phyloP scores from a whole-genome alignment of 768 basidiomycete species.

The Lactarius pseudohatsudake region DNA sequence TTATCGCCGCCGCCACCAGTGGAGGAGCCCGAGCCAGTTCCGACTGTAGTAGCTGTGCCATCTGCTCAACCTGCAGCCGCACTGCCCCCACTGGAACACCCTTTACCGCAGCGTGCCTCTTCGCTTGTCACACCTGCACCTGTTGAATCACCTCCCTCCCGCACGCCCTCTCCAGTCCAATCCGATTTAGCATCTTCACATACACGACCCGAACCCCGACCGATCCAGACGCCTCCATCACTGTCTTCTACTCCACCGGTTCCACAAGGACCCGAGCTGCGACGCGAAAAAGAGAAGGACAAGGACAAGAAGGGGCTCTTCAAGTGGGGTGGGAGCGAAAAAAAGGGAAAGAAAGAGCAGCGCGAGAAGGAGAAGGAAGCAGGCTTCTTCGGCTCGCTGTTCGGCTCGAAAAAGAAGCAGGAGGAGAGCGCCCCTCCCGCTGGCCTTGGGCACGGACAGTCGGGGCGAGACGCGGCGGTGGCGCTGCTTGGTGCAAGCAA shows the following conservation, averaged over 20 bases:
- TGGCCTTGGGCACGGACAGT: constrained; percentile 36
- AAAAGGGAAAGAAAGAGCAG: constrained; percentile 51
- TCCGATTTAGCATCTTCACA: constrained; percentile 1
- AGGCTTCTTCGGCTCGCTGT: constrained; percentile 90
- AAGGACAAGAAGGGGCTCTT: constrained; percentile 57
- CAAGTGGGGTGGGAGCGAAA: constrained; percentile 46
- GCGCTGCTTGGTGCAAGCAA: constrained; percentile 84
- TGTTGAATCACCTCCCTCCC: constrained; percentile 39
- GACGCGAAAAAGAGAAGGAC: constrained; percentile 69
- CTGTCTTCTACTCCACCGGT: constrained; percentile 23
- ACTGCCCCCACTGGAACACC: constrained; percentile 23
- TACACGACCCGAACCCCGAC: constrained; percentile 22
- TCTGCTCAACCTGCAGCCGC: constrained; percentile 8
- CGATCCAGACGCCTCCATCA: constrained; percentile 21
- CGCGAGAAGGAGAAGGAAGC: constrained; percentile 69
- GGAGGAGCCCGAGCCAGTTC: constrained; percentile 5
- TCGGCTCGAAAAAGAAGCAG: constrained; percentile 85
- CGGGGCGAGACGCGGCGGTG: constrained; percentile 83
- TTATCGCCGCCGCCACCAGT: constrained; percentile 16
- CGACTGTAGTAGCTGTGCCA: constrained; percentile 11
- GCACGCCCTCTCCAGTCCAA: constrained; percentile 56
- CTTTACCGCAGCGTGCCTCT: constrained; percentile 23
- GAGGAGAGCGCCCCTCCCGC: constrained; percentile 57
- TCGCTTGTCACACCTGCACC: constrained; percentile 46
- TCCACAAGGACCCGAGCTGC: constrained; percentile 71